A percentile compares a stretch with the other conserved stretches of the same genome.
phyloP scores from a whole-genome alignment of 495 filamentous ascomycete species.

The Copromyces sp. region DNA sequence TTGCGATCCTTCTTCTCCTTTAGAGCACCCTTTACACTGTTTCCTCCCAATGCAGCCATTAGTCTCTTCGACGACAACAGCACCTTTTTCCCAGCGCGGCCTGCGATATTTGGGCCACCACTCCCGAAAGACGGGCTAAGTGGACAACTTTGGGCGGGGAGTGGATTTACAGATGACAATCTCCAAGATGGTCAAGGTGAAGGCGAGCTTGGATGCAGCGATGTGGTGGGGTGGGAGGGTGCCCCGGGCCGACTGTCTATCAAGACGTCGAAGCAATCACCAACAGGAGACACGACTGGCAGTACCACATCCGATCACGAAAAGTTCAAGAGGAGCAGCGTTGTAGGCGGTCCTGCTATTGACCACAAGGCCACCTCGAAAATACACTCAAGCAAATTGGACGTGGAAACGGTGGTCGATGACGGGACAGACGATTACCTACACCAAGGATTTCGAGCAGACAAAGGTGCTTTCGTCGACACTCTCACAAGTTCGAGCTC shows the following conservation, averaged over 20 bases:
- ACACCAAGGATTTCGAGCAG: constrained; percentile 49
- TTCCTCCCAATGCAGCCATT: constrained; percentile 89
- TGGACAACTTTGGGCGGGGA: constrained; percentile 82
- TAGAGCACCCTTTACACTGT: constrained; percentile 55
- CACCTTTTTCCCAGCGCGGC: constrained; percentile 87
- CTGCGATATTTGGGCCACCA: constrained; percentile 83
- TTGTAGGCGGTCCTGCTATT: constrained; percentile 13
- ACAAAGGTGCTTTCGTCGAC: constrained; percentile 22
- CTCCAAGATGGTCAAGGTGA: constrained; percentile 53
- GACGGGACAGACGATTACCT: constrained; percentile 93
- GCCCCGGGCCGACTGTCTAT: constrained; percentile 21
- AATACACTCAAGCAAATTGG: constrained; percentile 10
- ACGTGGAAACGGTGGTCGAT: constrained; percentile 27
- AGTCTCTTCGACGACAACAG: constrained; percentile 96
- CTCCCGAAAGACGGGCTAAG: constrained; percentile 67
- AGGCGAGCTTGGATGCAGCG: constrained; percentile 93
- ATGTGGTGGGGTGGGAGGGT: constrained; percentile 84
- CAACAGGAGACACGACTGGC: constrained; percentile 12
- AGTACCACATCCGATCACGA: constrained; percentile 3
- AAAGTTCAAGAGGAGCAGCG: constrained; percentile 8
- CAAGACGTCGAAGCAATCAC: constrained; percentile 10
- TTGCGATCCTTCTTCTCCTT: constrained; percentile 38
- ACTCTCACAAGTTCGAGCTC: constrained; percentile 30
- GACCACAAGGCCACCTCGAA: constrained; percentile 15
- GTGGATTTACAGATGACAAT: constrained; percentile 72